Conservation (phyloP, 108 stramenopile genomes). For the Epithemia pelagica region DNA sequence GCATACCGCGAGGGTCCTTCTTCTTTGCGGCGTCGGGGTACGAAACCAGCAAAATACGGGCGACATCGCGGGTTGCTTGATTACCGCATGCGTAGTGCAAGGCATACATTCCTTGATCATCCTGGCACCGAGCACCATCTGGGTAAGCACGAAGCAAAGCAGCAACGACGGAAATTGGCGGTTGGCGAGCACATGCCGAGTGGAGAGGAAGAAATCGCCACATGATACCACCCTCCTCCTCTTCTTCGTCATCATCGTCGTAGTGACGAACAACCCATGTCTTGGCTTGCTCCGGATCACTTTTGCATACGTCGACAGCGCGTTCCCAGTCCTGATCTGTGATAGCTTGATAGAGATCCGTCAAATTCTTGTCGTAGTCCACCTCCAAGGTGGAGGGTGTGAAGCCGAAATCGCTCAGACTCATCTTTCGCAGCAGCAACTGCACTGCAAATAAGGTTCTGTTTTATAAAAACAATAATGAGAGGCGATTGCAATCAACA, state of each 20-base stretch:
- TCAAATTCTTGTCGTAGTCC: constrained; percentile 71
- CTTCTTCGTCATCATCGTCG: constrained; percentile 26
- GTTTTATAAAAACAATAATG: no score
- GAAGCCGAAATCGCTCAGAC: neutral
- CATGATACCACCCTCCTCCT: constrained; percentile 34
- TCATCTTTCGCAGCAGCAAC: neutral
- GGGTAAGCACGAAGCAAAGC: constrained; percentile 58
- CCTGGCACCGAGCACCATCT: constrained; percentile 51
- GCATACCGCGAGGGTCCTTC: constrained; percentile 71
- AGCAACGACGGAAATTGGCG: constrained; percentile 49
- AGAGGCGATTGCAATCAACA: no score
- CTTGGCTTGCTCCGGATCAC: constrained; percentile 37
- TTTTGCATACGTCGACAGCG: constrained; percentile 35
- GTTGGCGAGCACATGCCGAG: constrained; percentile 66
- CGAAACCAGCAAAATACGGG: constrained; percentile 54
- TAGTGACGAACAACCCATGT: constrained; percentile 76
- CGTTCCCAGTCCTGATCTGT: constrained; percentile 58
- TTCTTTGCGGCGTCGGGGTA: constrained; percentile 59
- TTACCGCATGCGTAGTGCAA: constrained; percentile 84
- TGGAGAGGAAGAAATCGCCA: constrained; percentile 84
- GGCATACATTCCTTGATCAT: constrained; percentile 80
- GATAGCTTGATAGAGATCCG: constrained; percentile 67
- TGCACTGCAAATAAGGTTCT: no score
- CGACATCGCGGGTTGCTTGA: constrained; percentile 55
- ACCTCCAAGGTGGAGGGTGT: constrained; percentile 43